Evolutionary conservation across 2,329 filamentous ascomycete species (phyloP).

Genomic region (Stachybotrys chlorohalonatus): DNA sequence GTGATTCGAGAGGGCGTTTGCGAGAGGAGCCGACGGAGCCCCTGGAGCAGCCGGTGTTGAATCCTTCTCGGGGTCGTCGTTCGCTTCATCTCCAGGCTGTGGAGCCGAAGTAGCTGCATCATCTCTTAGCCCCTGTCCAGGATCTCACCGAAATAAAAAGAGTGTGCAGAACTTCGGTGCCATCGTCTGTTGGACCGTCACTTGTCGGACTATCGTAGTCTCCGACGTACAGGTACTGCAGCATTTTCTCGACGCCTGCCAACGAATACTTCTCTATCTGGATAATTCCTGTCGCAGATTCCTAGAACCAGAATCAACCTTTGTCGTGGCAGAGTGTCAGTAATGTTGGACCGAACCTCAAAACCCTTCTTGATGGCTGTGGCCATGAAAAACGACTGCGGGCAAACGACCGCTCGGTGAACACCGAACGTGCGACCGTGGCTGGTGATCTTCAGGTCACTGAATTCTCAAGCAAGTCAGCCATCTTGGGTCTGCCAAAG

Average conservation of each 20-base stretch:
- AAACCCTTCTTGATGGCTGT: neutral
- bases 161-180: no score
- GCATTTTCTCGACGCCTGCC: neutral
- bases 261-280: neutral
- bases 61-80: no score
- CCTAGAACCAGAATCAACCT: neutral
- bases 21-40: no score
- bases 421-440: neutral
- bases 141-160: no score
- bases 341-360: neutral
- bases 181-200: no score
- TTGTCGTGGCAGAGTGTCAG: no score
- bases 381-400: neutral
- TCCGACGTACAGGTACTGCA: neutral
- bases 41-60: no score
- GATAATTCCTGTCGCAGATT: neutral
- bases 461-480: neutral
- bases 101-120: no score
- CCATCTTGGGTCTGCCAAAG: neutral
- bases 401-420: neutral
- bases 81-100: no score
- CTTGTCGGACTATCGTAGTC: neutral
- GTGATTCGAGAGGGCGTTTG: neutral
- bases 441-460: neutral
- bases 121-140: no score